Conservation (phyloP, 1,284 basidiomycete genomes). For the Rhodotorula sp. region DNA sequence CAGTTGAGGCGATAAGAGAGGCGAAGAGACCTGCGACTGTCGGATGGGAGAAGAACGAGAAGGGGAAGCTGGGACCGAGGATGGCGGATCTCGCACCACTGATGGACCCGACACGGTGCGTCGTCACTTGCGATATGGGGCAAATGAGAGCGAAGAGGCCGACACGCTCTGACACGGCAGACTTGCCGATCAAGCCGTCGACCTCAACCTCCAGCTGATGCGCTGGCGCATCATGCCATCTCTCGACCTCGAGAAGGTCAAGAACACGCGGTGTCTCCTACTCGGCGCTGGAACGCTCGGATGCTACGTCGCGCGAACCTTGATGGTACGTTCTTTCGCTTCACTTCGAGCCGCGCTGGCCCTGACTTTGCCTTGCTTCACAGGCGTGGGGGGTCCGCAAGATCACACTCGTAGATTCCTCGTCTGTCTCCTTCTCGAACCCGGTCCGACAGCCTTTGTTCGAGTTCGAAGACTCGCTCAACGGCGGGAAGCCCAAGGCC, state of each 20-base stretch:
- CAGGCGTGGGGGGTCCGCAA: conserved; percentile 93
- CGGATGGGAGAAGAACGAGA: conserved; percentile 90
- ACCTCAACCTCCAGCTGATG: conserved; percentile 97
- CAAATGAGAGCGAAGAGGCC: no score
- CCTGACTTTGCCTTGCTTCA: neutral
- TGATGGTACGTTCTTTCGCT: conserved; percentile 64
- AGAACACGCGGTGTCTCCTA: conserved; percentile 73
- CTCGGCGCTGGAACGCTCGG: conserved; percentile 95
- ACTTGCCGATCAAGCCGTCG: conserved; percentile 91
- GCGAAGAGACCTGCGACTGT: conserved; percentile 59
- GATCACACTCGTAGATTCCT: conserved; percentile 89
- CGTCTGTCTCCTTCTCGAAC: conserved; percentile 90
- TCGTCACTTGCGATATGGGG: neutral
- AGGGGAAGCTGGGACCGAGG: conserved; percentile 81
- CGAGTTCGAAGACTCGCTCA: conserved; percentile 88
- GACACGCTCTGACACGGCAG: conserved; percentile 50
- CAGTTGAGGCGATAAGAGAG: neutral
- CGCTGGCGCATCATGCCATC: conserved; percentile 91
- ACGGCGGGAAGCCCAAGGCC: conserved; percentile 91
- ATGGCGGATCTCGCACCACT: conserved; percentile 87
- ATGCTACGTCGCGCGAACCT: conserved; percentile 85
- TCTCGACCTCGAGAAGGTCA: conserved; percentile 83
- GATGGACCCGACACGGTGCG: conserved; percentile 82
- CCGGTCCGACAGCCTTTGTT: conserved; percentile 95
- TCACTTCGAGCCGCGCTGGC: neutral